A percentile compares a stretch with the other conserved stretches of the same genome.
These are phyloP conservation scores for Verticillium nonalfalfae DNA, from an alignment of 2,329 filamentous ascomycete species.

Conservation along the genomic window DNA sequence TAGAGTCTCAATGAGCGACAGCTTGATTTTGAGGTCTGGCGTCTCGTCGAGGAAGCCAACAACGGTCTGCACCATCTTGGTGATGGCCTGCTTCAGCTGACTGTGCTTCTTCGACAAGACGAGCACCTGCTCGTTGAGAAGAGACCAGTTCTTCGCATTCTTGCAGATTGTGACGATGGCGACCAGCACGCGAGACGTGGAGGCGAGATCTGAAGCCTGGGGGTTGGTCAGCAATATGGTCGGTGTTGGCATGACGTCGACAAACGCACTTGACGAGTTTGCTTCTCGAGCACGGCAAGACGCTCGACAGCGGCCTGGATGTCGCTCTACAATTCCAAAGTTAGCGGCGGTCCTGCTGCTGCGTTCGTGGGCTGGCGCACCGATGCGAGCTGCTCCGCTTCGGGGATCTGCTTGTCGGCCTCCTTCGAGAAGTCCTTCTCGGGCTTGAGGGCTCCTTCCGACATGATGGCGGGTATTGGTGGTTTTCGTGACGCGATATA, in stretches of 20 bases:
- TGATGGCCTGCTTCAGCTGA: constrained; percentile 97
- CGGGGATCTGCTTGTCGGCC: constrained; percentile 83
- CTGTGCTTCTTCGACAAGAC: constrained; percentile 99
- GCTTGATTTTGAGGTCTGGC: constrained; percentile 78
- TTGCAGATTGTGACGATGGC: constrained; percentile 93
- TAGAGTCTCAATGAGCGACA: constrained; percentile 89
- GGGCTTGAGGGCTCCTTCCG: constrained; percentile 77
- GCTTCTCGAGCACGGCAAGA: constrained; percentile 86
- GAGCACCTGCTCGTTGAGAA: constrained; percentile 94
- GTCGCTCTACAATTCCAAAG: constrained; percentile 45
- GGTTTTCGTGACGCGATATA: not conserved
- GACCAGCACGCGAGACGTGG: constrained; percentile 82
- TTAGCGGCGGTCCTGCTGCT: constrained; percentile 21
- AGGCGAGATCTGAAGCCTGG: constrained; percentile 90
- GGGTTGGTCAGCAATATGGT: constrained; percentile 16
- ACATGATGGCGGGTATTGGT: constrained; percentile 51
- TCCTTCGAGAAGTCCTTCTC: constrained; percentile 99
- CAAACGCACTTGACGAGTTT: constrained; percentile 76
- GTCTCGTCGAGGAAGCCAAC: constrained; percentile 88
- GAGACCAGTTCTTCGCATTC: constrained; percentile 82
- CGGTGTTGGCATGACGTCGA: constrained; percentile 5
- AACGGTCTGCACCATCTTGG: constrained; percentile 96
- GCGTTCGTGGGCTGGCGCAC: constrained; percentile 35
- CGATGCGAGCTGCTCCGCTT: constrained; percentile 84
- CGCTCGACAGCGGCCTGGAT: constrained; percentile 88